phyloP scores from a whole-genome alignment of 495 filamentous ascomycete species.

The Xylaria grammica region DNA sequence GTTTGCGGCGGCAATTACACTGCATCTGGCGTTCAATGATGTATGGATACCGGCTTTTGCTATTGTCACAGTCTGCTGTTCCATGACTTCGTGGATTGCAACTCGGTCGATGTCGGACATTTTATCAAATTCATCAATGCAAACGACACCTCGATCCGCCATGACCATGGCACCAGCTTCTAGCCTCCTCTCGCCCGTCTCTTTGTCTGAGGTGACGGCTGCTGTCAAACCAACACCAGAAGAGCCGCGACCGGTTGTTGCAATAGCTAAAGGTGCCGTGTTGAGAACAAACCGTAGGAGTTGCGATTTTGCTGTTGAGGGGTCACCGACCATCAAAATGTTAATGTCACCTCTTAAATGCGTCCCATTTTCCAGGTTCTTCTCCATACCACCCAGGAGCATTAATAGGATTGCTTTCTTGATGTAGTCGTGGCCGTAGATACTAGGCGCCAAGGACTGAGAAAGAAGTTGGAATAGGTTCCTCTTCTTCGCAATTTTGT shows the following conservation, averaged over 20 bases:
- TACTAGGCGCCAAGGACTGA: slow-evolving; percentile 97
- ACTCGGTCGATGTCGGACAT: slow-evolving; percentile 99
- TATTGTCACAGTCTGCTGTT: slow-evolving; percentile 99
- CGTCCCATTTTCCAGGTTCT: slow-evolving; percentile 97
- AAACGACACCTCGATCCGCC: slow-evolving; percentile 94
- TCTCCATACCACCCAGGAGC: slow-evolving; percentile 97
- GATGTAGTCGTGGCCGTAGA: slow-evolving; percentile 96
- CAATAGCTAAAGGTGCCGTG: slow-evolving; percentile 95
- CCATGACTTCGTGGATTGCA: slow-evolving; percentile 99
- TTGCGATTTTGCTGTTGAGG: slow-evolving; percentile 98
- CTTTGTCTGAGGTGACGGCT: slow-evolving; percentile 94
- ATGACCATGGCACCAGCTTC: slow-evolving; percentile 99
- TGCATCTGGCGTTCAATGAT: slow-evolving; percentile 94
- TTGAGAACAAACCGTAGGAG: slow-evolving; percentile 97
- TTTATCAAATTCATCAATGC: slow-evolving; percentile 99
- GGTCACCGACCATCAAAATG: slow-evolving; percentile 99
- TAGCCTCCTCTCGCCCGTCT: slow-evolving; percentile 92
- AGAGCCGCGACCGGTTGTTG: slow-evolving; percentile 95
- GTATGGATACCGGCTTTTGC: slow-evolving; percentile 99
- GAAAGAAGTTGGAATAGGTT: slow-evolving; percentile 92
- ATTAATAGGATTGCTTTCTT: slow-evolving; percentile 98
- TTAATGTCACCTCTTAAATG: slow-evolving; percentile 99
- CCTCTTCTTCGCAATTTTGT: slow-evolving; percentile 94
- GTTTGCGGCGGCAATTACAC: slow-evolving; percentile 95
- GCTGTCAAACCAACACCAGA: slow-evolving; percentile 98